Percentiles rank a stretch among this genome's conserved stretches.
phyloP scores from a whole-genome alignment of 495 filamentous ascomycete genomes.

The Neurospora africana region DNA sequence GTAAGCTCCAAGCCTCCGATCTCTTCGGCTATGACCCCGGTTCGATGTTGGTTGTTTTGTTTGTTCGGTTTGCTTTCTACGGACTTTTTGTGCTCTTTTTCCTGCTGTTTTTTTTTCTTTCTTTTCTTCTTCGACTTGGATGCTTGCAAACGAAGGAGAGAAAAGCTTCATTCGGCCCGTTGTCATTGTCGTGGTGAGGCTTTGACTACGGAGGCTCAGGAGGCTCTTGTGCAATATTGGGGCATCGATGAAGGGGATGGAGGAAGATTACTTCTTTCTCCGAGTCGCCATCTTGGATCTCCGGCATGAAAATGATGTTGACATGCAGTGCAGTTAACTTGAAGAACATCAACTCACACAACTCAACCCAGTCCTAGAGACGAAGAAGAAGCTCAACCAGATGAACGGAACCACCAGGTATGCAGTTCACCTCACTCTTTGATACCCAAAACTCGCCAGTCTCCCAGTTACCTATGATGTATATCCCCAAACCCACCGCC shows the following conservation, averaged over 20 bases:
- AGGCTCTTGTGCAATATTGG: neutral
- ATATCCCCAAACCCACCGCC: neutral
- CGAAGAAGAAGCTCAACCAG: neutral
- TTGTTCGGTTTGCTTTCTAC: neutral
- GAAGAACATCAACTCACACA: neutral
- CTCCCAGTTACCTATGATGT: neutral
- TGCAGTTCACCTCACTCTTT: neutral
- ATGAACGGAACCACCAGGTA: neutral
- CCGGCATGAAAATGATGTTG: neutral
- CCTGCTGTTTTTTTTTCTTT: neutral
- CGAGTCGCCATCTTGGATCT: neutral
- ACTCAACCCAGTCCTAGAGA: neutral
- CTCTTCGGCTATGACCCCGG: neutral
- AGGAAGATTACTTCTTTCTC: neutral
- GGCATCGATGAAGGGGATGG: neutral
- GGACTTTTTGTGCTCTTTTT: neutral
- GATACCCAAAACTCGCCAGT: neutral
- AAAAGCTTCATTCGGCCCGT: neutral
- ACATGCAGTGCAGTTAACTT: neutral
- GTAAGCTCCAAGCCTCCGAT: neutral
- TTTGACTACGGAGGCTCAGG: too few relatives aligned
- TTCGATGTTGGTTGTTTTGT: neutral
- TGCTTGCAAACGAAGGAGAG: neutral
- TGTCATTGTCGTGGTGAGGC: neutral
- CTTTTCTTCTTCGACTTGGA: neutral